Evolutionary conservation across 1,284 basidiomycete species (phyloP).

Genomic region (Pseudozyma sp.): DNA sequence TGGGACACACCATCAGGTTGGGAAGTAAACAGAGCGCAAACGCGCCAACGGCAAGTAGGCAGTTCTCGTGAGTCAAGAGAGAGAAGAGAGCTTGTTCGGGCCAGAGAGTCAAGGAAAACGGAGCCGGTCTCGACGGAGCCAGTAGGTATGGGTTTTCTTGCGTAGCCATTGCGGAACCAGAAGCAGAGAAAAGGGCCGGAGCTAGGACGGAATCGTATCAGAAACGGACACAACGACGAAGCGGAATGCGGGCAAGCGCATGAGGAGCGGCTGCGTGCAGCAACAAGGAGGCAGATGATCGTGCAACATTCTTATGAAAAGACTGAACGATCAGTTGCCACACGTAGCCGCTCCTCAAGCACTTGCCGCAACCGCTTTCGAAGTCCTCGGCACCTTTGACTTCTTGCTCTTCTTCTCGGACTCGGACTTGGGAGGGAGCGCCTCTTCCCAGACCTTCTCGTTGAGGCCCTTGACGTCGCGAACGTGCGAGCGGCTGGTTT

Average conservation of each 20-base stretch:
- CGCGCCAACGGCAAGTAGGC: slow-evolving; percentile 45
- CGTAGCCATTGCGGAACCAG: slow-evolving; percentile 32
- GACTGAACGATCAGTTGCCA: slow-evolving; percentile 34
- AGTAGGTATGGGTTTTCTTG: slow-evolving; percentile 51
- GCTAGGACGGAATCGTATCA: slow-evolving; percentile 22
- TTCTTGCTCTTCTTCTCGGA: slow-evolving; percentile 54
- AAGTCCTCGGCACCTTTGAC: slow-evolving; percentile 38
- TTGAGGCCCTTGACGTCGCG: slow-evolving; percentile 62
- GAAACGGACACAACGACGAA: background rate
- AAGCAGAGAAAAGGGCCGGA: slow-evolving; percentile 21
- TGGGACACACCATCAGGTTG: slow-evolving; percentile 26
- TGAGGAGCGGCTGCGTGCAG: slow-evolving; percentile 54
- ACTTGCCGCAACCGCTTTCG: slow-evolving; percentile 48
- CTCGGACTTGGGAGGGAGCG: slow-evolving; percentile 47
- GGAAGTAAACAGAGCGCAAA: slow-evolving; percentile 30
- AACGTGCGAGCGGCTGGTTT: slow-evolving; percentile 43
- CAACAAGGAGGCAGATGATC: slow-evolving; percentile 31
- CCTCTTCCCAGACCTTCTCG: slow-evolving; percentile 65
- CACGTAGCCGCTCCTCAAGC: slow-evolving; percentile 54
- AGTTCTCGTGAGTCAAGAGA: slow-evolving; percentile 19
- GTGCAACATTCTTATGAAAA: background rate
- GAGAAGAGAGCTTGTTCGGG: slow-evolving; percentile 7
- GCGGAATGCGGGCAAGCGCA: slow-evolving; percentile 35
- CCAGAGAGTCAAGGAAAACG: slow-evolving; percentile 31
- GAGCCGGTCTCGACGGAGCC: slow-evolving; percentile 48